Evolutionary conservation across 2,329 filamentous ascomycete genomes (phyloP), one percentile per base, ranked within the genome.

Genomic region (Huntiella savannae): DNA sequence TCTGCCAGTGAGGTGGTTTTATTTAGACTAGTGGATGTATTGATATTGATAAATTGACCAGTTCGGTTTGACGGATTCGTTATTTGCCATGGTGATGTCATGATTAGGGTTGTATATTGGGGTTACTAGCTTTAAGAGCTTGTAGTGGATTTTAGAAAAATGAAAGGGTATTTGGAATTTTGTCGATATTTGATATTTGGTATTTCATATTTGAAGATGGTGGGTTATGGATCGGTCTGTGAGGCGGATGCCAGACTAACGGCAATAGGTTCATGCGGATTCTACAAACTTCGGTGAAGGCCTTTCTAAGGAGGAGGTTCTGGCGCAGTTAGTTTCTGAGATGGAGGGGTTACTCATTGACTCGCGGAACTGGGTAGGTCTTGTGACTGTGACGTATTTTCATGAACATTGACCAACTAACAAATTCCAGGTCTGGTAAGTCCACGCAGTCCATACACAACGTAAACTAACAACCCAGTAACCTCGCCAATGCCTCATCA

Each of bases 281-380:
- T 75, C 82, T 3, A 82, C 81, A 45, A 83, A 75, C 55, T 88
- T 88, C 60, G 68, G 66, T 42, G 57, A 68, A 11, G 75, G 73
- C 52, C 60, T 84, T 50, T 74, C 69, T 45, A 88, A 87, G 60
- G 66, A 73, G 49, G 74, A 82, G 51, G 81, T 79, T 17, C 87
- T 87, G 53, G 68, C 72, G 52, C 82, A 87, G 55, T 75, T 88
- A 1, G 62, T 86, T 10, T 66, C 79, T 44, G 78, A 86, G 57
- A 77, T 79, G 1, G 68, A 73, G 51, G 75, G 75, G 1, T 64
- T 91, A 1, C 76, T 85, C 53, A 70, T 76, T 17, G 81, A 70
- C 5, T 82, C 88, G 58, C 69, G 77, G 43, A 87, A 88, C 56
- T 88, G 83, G 83, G 82, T 87, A 62, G 53, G 69, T 56, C 15